A percentile compares a stretch with the other conserved stretches of the same genome.
Evolutionary conservation across 805 yeast genomes (phyloP).

Genomic region (Lachancea fermentati): DNA sequence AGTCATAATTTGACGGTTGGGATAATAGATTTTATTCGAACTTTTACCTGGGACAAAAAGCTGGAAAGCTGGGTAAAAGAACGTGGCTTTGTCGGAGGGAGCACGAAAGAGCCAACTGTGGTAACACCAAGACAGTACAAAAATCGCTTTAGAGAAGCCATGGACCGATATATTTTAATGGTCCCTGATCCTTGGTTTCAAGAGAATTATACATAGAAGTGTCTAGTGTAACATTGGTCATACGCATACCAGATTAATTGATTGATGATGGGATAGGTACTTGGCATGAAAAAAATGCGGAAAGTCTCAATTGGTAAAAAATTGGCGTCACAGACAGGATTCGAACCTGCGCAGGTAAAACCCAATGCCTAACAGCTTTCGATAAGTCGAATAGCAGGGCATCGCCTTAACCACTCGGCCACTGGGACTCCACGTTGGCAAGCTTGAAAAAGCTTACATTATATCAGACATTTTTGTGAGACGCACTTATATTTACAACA

Average conservation of each 20-base stretch:
- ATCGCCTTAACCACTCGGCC: constrained; percentile 95
- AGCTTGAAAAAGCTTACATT: too few relatives aligned
- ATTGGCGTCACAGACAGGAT: constrained; percentile 95
- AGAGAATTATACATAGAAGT: constrained; percentile 19
- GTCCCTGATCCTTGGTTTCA: constrained; percentile 71
- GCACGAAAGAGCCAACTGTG: constrained; percentile 91
- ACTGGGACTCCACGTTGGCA: constrained; percentile 52
- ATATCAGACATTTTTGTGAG: too few relatives aligned
- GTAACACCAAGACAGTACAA: constrained; percentile 96
- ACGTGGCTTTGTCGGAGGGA: constrained; percentile 78
- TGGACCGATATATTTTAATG: constrained; percentile 92
- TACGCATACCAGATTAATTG: too few relatives aligned
- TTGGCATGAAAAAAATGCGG: too few relatives aligned
- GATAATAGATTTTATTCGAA: constrained; percentile 86
- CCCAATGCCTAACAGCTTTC: constrained; percentile 72
- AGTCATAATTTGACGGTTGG: constrained; percentile 79
- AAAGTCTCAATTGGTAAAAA: too few relatives aligned
- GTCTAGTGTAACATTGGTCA: too few relatives aligned
- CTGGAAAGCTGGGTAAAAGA: constrained; percentile 99
- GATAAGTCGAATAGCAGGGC: constrained; percentile 60
- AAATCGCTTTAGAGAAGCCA: constrained; percentile 91
- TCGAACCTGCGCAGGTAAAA: constrained; percentile 98
- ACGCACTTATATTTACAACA: too few relatives aligned
- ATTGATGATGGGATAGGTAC: too few relatives aligned
- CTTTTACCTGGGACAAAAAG: constrained; percentile 98